Percentiles rank a stretch among this genome's conserved stretches.
Evolutionary conservation across 164 flowering plant genomes (phyloP).

Genomic region (Liriodendron chinense): DNA sequence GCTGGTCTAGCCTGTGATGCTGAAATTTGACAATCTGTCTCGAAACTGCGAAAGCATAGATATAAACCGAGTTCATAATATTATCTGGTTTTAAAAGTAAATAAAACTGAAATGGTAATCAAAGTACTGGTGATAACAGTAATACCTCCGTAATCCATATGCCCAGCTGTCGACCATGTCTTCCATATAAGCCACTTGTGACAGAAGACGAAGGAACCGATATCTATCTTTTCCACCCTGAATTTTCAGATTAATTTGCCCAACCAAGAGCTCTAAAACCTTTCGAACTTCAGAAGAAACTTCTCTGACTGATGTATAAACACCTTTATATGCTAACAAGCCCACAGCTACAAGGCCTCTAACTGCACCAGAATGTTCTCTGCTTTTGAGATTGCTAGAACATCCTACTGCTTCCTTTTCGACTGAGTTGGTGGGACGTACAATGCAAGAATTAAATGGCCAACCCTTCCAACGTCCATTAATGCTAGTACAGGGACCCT

Average conservation of each 20-base stretch:
- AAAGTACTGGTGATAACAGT: not conserved
- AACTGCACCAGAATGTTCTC: slow-evolving; percentile 53
- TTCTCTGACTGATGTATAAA: slow-evolving; percentile 62
- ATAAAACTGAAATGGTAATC: slow-evolving; percentile 9
- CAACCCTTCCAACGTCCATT: slow-evolving; percentile 91
- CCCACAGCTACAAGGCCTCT: slow-evolving; percentile 92
- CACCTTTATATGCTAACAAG: slow-evolving; percentile 81
- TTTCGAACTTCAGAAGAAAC: slow-evolving; percentile 70
- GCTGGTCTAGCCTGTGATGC: slow-evolving; percentile 19
- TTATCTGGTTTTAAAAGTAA: not conserved
- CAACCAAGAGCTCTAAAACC: slow-evolving; percentile 78
- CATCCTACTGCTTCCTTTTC: slow-evolving; percentile 37
- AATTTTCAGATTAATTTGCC: slow-evolving; percentile 52
- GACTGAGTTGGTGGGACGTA: slow-evolving; percentile 50
- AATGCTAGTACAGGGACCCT: slow-evolving; percentile 74
- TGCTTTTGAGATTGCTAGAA: slow-evolving; percentile 38
- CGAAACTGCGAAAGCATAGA: slow-evolving; percentile 56
- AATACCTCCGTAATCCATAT: slow-evolving; percentile 61
- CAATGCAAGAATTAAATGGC: slow-evolving; percentile 93
- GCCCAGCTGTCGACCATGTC: slow-evolving; percentile 89
- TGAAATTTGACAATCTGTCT: slow-evolving; percentile 33
- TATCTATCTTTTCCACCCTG: slow-evolving; percentile 67
- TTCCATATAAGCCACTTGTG: slow-evolving; percentile 94
- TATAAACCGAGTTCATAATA: slow-evolving; percentile 1
- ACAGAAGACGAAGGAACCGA: slow-evolving; percentile 64